Evolutionary conservation across 257 asterid species (phyloP), one percentile per base, ranked within the genome.

Genomic region (Eustoma russellianum): DNA sequence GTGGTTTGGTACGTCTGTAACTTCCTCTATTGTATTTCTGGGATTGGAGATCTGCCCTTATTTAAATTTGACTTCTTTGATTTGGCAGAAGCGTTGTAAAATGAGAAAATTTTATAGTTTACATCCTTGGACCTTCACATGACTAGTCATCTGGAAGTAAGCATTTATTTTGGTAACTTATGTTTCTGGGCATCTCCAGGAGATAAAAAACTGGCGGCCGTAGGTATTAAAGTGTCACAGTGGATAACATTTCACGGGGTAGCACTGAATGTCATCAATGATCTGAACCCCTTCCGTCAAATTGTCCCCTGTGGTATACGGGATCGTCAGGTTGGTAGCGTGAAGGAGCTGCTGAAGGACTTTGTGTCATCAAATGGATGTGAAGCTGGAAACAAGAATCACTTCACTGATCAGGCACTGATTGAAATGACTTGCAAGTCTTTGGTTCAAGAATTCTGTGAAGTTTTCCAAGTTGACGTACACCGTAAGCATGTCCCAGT

Each of bases 211-310:
- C 33, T 91, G 69, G 97, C 94, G 40, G 98, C 97, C 33, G 76
- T 87, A 17, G 98, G 97, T 30, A 67, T 91, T 24, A 78, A 71
- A 75, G 95, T 79, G 17, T 79, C 93, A 0, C 73, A 66, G 41
- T 87, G 98, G 93, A 77, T 87, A 56, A 60, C 97, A 7, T 82
- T 65, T 71, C 98, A 87, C 65, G 97, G 97, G 19, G 48, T 91
- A 70, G 91, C 95, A 16, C 74, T 88, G 68, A 88, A 88, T 59
- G 88, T 88, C 71, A 73, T 83, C 63, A 82, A 94, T 16, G 82
- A 88, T 66, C 17, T 77, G 48, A 38, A 72, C 9, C 82, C 93
- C 40, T 88, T 88, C 66, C 65, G 68, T 43, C 77, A 18, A 66
- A 88, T 85, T 28, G 77, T 82, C 53, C 97, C 97, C 0, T 91